phyloP scores from a whole-genome alignment of 2,329 filamentous ascomycete genomes.

The Xylariaceae sp. region DNA sequence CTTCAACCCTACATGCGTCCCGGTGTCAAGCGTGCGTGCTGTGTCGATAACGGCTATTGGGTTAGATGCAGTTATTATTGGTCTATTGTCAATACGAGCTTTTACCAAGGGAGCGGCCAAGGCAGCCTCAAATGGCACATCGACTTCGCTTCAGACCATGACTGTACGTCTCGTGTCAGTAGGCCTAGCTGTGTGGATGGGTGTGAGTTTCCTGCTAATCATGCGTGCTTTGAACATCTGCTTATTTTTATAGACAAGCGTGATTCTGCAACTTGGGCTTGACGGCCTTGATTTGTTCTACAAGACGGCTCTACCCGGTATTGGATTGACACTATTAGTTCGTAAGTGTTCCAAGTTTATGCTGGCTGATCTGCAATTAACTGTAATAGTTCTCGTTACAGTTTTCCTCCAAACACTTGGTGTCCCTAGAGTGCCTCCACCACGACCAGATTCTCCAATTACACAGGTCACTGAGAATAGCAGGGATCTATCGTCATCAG shows the following conservation, averaged over 20 bases:
- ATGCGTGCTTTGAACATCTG: conserved; percentile 10
- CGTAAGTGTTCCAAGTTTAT: conserved; percentile 35
- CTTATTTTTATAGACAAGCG: conserved; percentile 41
- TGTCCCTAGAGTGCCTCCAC: conserved; percentile 27
- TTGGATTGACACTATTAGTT: conserved; percentile 46
- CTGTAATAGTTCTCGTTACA: conserved; percentile 36
- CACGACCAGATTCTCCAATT: conserved; percentile 38
- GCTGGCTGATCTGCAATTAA: conserved; percentile 3
- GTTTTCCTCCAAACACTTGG: conserved; percentile 36
- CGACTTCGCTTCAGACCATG: conserved; percentile 32
- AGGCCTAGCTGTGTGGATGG: conserved; percentile 51
- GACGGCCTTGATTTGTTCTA: conserved; percentile 38
- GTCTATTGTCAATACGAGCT: conserved; percentile 38
- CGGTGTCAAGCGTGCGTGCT: conserved; percentile 41
- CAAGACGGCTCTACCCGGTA: conserved; percentile 48
- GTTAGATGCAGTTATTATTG: conserved; percentile 43
- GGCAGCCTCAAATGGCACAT: conserved; percentile 21
- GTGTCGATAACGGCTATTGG: conserved; percentile 43
- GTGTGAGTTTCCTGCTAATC: conserved; percentile 37
- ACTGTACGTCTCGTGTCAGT: conserved; percentile 39
- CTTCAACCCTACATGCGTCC: conserved; percentile 49
- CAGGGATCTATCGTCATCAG: conserved; percentile 40
- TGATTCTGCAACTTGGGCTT: conserved; percentile 48
- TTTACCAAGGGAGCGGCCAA: conserved; percentile 35
- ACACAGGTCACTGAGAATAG: conserved; percentile 34